Percentiles rank a stretch among this genome's conserved stretches.
Conservation (phyloP, 805 yeast species). For the Zygoascus bituminiphila region DNA sequence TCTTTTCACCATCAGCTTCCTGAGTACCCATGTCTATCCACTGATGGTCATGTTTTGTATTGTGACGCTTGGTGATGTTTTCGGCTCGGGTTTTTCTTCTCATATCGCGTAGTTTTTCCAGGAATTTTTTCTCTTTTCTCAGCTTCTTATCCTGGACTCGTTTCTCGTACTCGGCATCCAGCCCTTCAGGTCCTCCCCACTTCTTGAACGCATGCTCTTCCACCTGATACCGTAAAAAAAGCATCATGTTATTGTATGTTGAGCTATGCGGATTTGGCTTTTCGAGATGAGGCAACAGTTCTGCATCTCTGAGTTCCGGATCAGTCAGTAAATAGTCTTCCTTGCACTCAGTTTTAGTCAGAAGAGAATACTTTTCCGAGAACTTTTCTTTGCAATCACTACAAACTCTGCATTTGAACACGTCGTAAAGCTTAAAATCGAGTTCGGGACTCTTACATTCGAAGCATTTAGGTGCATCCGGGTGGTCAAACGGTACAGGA, state of each 20-base stretch:
- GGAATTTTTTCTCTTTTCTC: constrained; percentile 71
- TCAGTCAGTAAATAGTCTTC: constrained; percentile 91
- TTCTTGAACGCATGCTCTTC: constrained; percentile 87
- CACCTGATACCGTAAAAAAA: constrained; percentile 83
- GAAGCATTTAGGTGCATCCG: constrained; percentile 68
- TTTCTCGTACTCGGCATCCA: constrained; percentile 88
- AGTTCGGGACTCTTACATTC: constrained; percentile 80
- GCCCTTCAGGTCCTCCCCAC: constrained; percentile 86
- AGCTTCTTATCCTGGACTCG: constrained; percentile 65
- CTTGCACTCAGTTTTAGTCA: constrained; percentile 92
- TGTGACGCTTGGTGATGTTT: constrained; percentile 58
- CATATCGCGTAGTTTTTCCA: constrained; percentile 76
- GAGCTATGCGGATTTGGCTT: constrained; percentile 92
- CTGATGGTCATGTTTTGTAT: constrained; percentile 41
- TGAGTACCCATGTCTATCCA: constrained; percentile 28
- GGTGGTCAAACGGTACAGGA: constrained; percentile 38
- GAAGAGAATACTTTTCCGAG: constrained; percentile 82
- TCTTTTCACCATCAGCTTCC: constrained; percentile 32
- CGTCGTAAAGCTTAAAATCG: constrained; percentile 59
- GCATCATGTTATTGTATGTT: constrained; percentile 85
- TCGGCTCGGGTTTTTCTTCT: constrained; percentile 88
- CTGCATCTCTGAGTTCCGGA: constrained; percentile 72
- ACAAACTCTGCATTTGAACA: constrained; percentile 74
- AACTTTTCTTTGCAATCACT: constrained; percentile 57
- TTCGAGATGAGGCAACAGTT: constrained; percentile 65